These are phyloP conservation scores for Amoebophrya sp. DNA, from an alignment of 169 alveolate species.

Conservation along the genomic window DNA sequence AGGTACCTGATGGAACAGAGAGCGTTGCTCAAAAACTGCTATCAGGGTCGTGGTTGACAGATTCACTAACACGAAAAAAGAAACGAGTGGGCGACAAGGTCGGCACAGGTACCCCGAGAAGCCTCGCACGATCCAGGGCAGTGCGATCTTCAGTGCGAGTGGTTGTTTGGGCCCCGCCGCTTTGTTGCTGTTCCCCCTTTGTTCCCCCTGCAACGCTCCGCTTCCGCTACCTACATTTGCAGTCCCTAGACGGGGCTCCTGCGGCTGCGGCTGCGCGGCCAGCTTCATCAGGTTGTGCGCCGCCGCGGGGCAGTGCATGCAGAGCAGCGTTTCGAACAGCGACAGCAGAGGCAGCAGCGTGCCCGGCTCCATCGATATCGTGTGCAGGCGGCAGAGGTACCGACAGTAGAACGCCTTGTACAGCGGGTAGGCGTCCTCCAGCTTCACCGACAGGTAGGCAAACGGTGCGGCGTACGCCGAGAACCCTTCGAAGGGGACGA, in stretches of 20 bases:
- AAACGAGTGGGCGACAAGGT: not conserved
- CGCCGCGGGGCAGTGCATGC: not conserved
- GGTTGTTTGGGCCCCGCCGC: not conserved
- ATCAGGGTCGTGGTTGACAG: not conserved
- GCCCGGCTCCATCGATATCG: not conserved
- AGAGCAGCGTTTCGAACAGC: not conserved
- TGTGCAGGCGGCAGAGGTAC: not conserved
- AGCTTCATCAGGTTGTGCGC: not conserved
- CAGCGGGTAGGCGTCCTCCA: not conserved
- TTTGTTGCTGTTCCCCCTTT: too few species aligned
- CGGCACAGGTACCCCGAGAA: not conserved
- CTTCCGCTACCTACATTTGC: too few species aligned
- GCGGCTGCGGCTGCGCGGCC: too few species aligned
- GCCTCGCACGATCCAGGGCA: not conserved
- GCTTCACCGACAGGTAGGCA: not conserved
- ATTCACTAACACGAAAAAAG: not conserved
- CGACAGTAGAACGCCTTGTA: not conserved
- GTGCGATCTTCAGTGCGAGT: not conserved
- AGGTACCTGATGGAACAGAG: not conserved
- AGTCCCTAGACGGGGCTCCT: too few species aligned
- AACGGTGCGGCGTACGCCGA: not conserved
- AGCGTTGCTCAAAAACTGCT: not conserved
- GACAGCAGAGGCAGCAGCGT: not conserved
- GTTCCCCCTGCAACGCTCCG: too few species aligned
- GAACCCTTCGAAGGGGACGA: not conserved